A percentile compares a stretch with the other conserved stretches of the same genome.
Conservation (phyloP, 2,329 filamentous ascomycete species). For the Berkeleyomyces rouxiae region DNA sequence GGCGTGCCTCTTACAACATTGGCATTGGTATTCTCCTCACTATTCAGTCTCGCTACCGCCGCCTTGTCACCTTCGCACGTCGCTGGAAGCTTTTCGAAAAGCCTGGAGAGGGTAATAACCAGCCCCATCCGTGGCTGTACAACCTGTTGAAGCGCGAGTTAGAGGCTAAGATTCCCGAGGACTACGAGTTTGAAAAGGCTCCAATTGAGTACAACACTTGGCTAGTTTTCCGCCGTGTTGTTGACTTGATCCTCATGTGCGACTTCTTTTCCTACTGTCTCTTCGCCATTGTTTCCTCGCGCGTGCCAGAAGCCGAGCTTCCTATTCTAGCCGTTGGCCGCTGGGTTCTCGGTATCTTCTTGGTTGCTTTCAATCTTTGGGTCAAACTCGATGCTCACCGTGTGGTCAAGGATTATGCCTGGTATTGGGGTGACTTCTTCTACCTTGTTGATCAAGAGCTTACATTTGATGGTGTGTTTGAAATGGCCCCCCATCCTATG, state of each 20-base stretch:
- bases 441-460: constrained; percentile 95
- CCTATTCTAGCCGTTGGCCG: constrained; percentile 51
- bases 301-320: constrained; percentile 56
- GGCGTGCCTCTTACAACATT: constrained; percentile 81
- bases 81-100: constrained; percentile 75
- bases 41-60: constrained; percentile 76
- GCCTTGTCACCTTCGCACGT: constrained; percentile 73
- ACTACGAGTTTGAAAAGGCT: constrained; percentile 85
- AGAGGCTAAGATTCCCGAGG: constrained; percentile 82
- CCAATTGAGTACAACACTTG: constrained; percentile 98
- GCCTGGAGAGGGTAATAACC: constrained; percentile 54
- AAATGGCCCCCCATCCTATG: constrained; percentile 98
- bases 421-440: constrained; percentile 99
- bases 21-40: constrained; percentile 84
- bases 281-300: constrained; percentile 78
- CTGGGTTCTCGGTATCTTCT: constrained; percentile 59
- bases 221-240: constrained; percentile 86
- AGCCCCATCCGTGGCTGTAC: constrained; percentile 71
- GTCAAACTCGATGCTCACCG: constrained; percentile 95
- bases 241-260: constrained; percentile 96
- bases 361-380: constrained; percentile 93
- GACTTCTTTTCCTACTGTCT: constrained; percentile 95
- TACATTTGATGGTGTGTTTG: constrained; percentile 96
- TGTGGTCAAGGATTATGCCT: constrained; percentile 96
- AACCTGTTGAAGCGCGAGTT: constrained; percentile 72